Evolutionary conservation across 345 rosid genomes (phyloP), one percentile per base, ranked within the genome.

Genomic region (Acer yangbiense): DNA sequence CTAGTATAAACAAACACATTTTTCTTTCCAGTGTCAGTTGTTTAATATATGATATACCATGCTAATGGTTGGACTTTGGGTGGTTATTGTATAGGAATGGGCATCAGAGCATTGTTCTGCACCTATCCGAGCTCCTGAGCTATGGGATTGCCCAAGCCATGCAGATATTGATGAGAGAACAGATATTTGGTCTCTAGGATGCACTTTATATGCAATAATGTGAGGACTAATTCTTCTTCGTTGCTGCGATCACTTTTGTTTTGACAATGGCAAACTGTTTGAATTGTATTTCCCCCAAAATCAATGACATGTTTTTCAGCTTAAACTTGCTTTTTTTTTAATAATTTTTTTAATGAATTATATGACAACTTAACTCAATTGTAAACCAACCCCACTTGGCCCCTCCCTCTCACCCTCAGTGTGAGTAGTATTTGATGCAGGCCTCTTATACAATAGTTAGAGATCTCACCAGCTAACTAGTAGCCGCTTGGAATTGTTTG

Each of bases 121-220:
- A 79, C 98, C 98, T 61, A 88, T 89, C 81, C 91, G 98, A 86
- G 98, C 99, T 77, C 99, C 99, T 20, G 99, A 94, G 84, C 88
- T 97, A 72, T 97, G 98, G 98, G 98, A 97, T 80, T 93, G 99
- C 86, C 98, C 98, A 43, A 97, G 99, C 76, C 93, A 97, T 77
- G 91, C 86, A 17, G 93, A 93, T 85, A 91, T 97, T 75, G 99
- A 97, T 78, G 99, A 94, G 89, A 91, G 98, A 87, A 94, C 95
- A 27, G 99, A 97, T 80, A 88, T 97, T 29, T 97, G 99, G 99
- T 97, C 99, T 3, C 85, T 97, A 71, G 99, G 98, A 82, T 94
- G 99, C 92, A 97, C 99, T 43, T 77, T 97, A 79, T 97, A 94
- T 75, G 98, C 98, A 74, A 90, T 94, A 86, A 94, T 97, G 98